Base-by-base conservation (phyloP, 768 basidiomycete genomes). In the Hemileccinum rubropunctum region DNA sequence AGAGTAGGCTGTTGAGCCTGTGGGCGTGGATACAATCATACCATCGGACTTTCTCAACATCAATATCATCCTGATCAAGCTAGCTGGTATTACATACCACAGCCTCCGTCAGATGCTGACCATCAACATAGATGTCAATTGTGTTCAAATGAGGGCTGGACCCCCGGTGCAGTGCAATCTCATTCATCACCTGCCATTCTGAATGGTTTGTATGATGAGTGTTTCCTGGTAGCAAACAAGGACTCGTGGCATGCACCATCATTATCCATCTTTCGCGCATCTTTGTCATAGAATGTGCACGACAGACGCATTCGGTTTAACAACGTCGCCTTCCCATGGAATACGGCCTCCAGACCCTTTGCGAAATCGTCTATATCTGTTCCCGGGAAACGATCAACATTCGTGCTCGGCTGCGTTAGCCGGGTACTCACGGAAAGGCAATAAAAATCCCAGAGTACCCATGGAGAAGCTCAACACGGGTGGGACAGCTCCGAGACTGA, bases 111-210 rank as follows among this genome's bases (percentile, higher is more conserved):
- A 98, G 77, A 71, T 95, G 93, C 62, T 97, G 92, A 0, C 88
- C 91, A 59, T 98, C 92, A 12, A 95, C 93, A 67, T 79, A 95
- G 13, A 93, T 89, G 64, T 97, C 93, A 48, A 97, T 91, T 4
- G 91, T 91, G 58, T 92, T 94, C 33, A 98, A 75, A 59, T 95
- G 94, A 1, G 94, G 88, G 56, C 89, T 90, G 18, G 90, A 82
- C 12, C 95, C 95, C 23, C 95, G 83, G 68, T 98, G 95, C 32
- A 98, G 74, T 3, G 91, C 86, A 50, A 98, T 83, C 68, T 98
- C 95, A 63, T 98, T 98, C 92, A 98, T 95, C 33, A 95, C 95
- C 67, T 95, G 94, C 87, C 90, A 94, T 56, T 86, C 93, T 88
- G 40, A 44, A 44, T 17, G 23, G 38, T 38, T 17, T 26, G 23